These are phyloP conservation scores for Athelia sp. DNA, from an alignment of 1,284 basidiomycete genomes.

Conservation along the genomic window DNA sequence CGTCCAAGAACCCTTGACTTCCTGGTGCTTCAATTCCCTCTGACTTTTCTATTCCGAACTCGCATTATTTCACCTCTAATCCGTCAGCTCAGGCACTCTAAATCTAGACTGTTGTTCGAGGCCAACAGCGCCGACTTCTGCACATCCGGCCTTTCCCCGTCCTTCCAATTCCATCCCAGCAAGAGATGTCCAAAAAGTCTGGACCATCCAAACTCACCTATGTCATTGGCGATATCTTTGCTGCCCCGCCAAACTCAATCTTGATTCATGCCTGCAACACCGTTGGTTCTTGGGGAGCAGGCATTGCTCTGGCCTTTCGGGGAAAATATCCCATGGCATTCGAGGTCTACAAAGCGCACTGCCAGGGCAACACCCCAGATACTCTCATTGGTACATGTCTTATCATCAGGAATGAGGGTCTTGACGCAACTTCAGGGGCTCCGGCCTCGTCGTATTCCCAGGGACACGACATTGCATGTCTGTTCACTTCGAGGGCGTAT, in stretches of 20 bases:
- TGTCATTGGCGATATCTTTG: conserved; percentile 27
- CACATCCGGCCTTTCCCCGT: too few species aligned
- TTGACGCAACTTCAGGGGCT: too few species aligned
- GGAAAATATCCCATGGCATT: conserved; percentile 29
- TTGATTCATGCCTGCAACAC: conserved; percentile 37
- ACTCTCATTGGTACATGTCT: conserved; percentile 30
- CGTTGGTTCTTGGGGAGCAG: conserved; percentile 31
- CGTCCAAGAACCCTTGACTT: too few species aligned
- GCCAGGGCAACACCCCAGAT: conserved; percentile 18
- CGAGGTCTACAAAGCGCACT: conserved; percentile 26
- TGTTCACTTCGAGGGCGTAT: conserved; percentile 34
- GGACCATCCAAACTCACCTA: conserved; percentile 14
- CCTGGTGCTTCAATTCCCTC: too few species aligned
- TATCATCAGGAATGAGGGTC: conserved; percentile 7
- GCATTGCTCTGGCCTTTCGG: conserved; percentile 30
- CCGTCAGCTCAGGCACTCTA: too few species aligned
- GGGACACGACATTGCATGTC: conserved; percentile 29
- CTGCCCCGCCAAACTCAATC: conserved; percentile 26
- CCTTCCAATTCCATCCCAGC: too few species aligned
- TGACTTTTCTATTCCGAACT: too few species aligned
- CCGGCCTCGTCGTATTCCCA: conserved; percentile 7
- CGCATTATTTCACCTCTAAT: too few species aligned
- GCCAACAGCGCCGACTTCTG: too few species aligned
- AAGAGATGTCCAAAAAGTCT: too few species aligned
- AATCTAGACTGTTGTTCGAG: too few species aligned